phyloP scores from a whole-genome alignment of 2,329 filamentous ascomycete genomes.

The Cordyceps cateniannulata region DNA sequence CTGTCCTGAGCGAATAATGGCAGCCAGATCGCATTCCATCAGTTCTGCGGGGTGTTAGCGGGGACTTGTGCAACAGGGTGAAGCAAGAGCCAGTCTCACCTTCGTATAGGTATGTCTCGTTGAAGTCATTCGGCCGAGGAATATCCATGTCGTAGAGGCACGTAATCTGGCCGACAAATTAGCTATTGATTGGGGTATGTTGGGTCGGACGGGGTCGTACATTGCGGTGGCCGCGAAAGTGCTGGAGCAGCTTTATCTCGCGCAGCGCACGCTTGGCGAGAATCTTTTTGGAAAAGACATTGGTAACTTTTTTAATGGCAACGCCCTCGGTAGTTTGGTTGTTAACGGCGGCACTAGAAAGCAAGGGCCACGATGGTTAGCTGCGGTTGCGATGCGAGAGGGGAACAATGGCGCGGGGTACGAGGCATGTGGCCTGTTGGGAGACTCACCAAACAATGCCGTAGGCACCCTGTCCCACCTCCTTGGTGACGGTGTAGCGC shows the following conservation, averaged over 20 bases:
- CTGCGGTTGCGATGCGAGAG: not conserved
- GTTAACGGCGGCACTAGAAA: constrained; percentile 78
- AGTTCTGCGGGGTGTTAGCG: constrained; percentile 55
- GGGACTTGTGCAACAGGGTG: not conserved
- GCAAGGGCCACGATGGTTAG: constrained; percentile 14
- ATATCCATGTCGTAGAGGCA: constrained; percentile 99
- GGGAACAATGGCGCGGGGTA: constrained; percentile 15
- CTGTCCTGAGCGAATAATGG: constrained; percentile 95
- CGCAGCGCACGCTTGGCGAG: constrained; percentile 94
- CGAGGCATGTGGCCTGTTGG: not conserved
- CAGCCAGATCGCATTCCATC: constrained; percentile 98
- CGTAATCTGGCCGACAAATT: constrained; percentile 66
- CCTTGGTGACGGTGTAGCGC: constrained; percentile 97
- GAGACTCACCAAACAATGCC: constrained; percentile 85
- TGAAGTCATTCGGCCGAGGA: constrained; percentile 93
- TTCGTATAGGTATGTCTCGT: constrained; percentile 98
- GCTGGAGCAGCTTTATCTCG: constrained; percentile 97
- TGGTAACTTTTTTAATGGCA: constrained; percentile 99
- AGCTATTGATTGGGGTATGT: constrained; percentile 23
- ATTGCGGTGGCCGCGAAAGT: constrained; percentile 88
- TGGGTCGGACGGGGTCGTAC: constrained; percentile 39
- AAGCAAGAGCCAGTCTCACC: constrained; percentile 46
- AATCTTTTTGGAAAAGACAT: constrained; percentile 99
- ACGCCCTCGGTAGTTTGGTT: constrained; percentile 86
- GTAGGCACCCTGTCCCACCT: constrained; percentile 95